Base-by-base conservation (phyloP, 495 filamentous ascomycete genomes). In the Aspergillus diversus region DNA sequence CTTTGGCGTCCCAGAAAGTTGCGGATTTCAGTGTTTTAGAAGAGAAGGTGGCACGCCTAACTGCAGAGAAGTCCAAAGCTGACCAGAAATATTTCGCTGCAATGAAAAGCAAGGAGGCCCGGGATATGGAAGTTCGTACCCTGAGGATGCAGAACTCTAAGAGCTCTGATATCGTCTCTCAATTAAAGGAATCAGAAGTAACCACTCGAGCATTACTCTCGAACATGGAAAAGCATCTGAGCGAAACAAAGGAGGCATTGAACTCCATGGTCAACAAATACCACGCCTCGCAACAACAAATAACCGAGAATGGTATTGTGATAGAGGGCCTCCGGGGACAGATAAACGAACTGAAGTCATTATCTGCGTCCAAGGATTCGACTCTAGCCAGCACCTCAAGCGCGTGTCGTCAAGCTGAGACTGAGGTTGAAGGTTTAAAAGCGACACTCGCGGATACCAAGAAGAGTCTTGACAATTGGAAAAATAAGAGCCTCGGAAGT, bases 61-160 rank as follows among this genome's bases (percentile, higher is more conserved):
- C 81, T 4, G 93, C 92, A 0, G 95, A 99, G 74, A 99, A 98
- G 75, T 85, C 87, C 37, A 98, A 97, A 71, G 96, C 96, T 0
- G 93, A 98, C 69, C 93, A 97, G 73, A 98, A 98, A 75, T 99
- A 96, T 72, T 98, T 97, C 70, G 88, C 89, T 5, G 91, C 92
- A 13, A 93, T 97, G 81, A 97, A 97, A 72, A 87, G 90, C 65
- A 96, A 92, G 71, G 95, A 98, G 68, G 86, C 88, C 17, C 83
- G 91, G 57, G 87, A 89, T 16, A 77, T 82, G 43, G 93, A 97
- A 75, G 88, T 93, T 50, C 84, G 92, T 60, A 84, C 87, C 5
- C 77, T 97, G 48, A 83, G 90, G 53, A 80, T 84, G 60, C 93
- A 97, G 73, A 96, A 93, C 71, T 81, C 84, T 5, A 95, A 95